Evolutionary conservation across 176 grass and related monocot genomes (phyloP).

Genomic region (Secale cereale): DNA sequence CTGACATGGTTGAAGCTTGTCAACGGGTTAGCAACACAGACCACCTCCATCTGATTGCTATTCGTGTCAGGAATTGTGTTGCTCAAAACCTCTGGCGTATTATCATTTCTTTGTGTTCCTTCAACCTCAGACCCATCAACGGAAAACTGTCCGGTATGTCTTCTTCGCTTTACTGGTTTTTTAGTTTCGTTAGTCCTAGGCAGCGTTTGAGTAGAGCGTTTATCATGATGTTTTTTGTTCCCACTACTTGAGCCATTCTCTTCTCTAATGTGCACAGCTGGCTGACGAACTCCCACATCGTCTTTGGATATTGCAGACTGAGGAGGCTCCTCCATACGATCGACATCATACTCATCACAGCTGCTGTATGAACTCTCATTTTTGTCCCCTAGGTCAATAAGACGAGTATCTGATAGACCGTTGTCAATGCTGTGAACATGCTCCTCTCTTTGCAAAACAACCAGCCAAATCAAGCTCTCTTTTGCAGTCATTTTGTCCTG

Average conservation of each 20-base stretch:
- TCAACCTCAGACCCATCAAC: conserved; percentile 29
- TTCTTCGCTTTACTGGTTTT: conserved; percentile 14
- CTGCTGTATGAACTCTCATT: conserved; percentile 46
- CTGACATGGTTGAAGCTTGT: conserved; percentile 10
- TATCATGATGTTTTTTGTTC: neutral
- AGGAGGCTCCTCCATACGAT: conserved; percentile 41
- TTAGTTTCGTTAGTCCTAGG: conserved; percentile 20
- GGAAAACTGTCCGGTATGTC: neutral
- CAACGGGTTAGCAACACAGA: conserved; percentile 6
- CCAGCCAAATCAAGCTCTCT: conserved; percentile 85
- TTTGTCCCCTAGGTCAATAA: conserved; percentile 32
- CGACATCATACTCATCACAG: conserved; percentile 70
- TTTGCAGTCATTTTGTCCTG: conserved; percentile 66
- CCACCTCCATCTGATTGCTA: conserved; percentile 10
- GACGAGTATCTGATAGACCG: conserved; percentile 28
- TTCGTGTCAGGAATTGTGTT: conserved; percentile 32
- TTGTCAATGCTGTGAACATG: conserved; percentile 27
- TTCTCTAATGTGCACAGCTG: conserved; percentile 26
- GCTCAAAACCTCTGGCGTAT: conserved; percentile 12
- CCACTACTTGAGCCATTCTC: neutral
- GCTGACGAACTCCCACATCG: conserved; percentile 17
- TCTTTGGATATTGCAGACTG: conserved; percentile 54
- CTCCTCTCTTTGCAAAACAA: conserved; percentile 62
- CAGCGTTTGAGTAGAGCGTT: conserved; percentile 18
- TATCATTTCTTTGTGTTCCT: conserved; percentile 29